phyloP scores from a whole-genome alignment of 768 basidiomycete genomes.

The Leucocoprinus sp. region DNA sequence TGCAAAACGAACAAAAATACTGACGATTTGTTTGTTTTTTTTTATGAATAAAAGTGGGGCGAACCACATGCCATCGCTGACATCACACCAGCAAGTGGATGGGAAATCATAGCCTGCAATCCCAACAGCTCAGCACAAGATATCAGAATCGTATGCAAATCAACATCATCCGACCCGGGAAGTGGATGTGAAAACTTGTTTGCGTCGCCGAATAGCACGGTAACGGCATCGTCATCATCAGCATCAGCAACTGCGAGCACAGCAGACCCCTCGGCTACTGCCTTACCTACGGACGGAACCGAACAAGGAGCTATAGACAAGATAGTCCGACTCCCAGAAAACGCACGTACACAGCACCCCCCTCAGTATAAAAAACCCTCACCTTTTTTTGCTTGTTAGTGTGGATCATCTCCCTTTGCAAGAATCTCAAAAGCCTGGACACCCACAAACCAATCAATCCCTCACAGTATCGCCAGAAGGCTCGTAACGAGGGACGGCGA shows the following conservation, averaged over 20 bases:
- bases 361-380: background rate
- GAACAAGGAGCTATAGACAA: conserved; percentile 24
- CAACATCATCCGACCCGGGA: conserved; percentile 22
- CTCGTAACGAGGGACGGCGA: conserved; percentile 13
- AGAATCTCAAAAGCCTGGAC: conserved; percentile 16
- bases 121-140: conserved; percentile 32
- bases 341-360: conserved; percentile 24
- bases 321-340: conserved; percentile 44
- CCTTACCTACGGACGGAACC: conserved; percentile 18
- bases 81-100: conserved; percentile 42
- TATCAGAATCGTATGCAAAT: conserved; percentile 39
- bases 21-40: too few relatives aligned
- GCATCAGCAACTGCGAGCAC: conserved; percentile 18
- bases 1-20: too few relatives aligned
- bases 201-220: conserved; percentile 8
- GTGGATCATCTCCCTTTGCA: conserved; percentile 17
- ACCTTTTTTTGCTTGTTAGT: conserved; percentile 8
- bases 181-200: conserved; percentile 10
- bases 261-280: conserved; percentile 20
- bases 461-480: conserved; percentile 9
- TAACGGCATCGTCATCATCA: conserved; percentile 33
- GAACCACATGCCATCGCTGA: conserved; percentile 29
- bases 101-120: conserved; percentile 41
- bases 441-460: conserved; percentile 16
- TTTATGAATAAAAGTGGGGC: conserved; percentile 34